Base-by-base conservation (phyloP, 257 asterid genomes). In the Capsicum baccatum region DNA sequence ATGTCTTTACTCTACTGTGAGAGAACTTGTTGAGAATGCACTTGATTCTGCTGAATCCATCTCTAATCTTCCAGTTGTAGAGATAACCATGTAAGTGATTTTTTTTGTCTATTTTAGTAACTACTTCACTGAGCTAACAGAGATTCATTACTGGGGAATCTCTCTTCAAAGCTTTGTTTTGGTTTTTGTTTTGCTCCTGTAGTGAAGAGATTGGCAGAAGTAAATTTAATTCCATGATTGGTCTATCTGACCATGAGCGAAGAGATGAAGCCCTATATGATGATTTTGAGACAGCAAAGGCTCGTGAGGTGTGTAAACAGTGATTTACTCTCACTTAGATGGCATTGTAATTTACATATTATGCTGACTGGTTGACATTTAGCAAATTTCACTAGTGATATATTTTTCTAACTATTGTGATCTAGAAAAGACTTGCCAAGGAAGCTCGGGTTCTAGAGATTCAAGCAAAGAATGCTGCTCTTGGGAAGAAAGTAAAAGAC, bases 1-100 rank as follows among this genome's bases (percentile, higher is more conserved):
- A 87, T 87, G 91, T 83, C 87, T 95, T 83, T 95, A 95, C 87
- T 94, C 98, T 83, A 95, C 98, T 67, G 98, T 95, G 71, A 87
- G 98, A 84, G 98, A 95, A 90, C 98, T 95, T 83, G 98, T 95
- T 84, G 98, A 95, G 86, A 95, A 95, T 94, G 94, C 98, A 10
- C 98, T 95, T 83, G 98, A 95, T 88, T 95, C 98, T 83, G 96
- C 98, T 19, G 98, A 95, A 89, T 91, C 98, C 55, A 92, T 95
- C 83, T 88, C 95, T 6, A 94, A 95, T 86, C 97, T 95, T 88
- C 98, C 98, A 0, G 48, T 92, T 68, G 86, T 95, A 85, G 97
- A 95, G 87, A 92, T 95, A 83, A 91, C 94, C 82, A 92, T 95
- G 98, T 95, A 89, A 88, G 93, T 79, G 55, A 60, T 42, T 87